Conservation (phyloP, 2,329 filamentous ascomycete genomes). For the Talaromyces sp. region DNA sequence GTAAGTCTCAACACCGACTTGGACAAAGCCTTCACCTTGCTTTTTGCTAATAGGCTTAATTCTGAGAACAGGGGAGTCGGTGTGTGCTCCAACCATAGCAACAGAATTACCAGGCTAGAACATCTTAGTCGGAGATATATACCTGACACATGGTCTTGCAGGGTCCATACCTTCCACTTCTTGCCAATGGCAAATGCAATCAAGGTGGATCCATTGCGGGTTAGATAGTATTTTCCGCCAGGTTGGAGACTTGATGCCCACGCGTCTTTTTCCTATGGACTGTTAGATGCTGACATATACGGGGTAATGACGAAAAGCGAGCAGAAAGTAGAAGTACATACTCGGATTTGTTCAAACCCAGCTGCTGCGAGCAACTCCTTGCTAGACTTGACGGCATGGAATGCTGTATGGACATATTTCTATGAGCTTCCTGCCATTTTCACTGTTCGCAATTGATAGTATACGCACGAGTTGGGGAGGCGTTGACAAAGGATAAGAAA, state of each 20-base stretch:
- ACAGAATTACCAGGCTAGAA: conserved; percentile 72
- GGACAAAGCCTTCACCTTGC: conserved; percentile 76
- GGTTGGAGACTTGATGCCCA: conserved; percentile 76
- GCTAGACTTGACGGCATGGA: conserved; percentile 82
- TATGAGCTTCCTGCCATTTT: conserved; percentile 19
- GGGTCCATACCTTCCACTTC: conserved; percentile 63
- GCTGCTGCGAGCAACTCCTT: conserved; percentile 71
- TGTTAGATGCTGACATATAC: not conserved
- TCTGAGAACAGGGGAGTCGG: conserved; percentile 85
- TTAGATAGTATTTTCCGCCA: conserved; percentile 94
- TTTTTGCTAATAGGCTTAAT: conserved; percentile 95
- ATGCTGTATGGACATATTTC: conserved; percentile 57
- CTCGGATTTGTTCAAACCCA: conserved; percentile 79
- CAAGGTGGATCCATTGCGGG: conserved; percentile 86
- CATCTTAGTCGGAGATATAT: not conserved
- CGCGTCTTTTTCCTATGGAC: conserved; percentile 67
- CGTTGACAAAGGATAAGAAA: conserved; percentile 91
- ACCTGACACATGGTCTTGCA: not conserved
- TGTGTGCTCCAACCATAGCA: conserved; percentile 90
- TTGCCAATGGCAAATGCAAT: conserved; percentile 87
- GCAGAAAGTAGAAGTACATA: conserved; percentile 23
- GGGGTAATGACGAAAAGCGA: not conserved
- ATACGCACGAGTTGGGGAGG: conserved; percentile 78
- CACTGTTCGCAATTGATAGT: conserved; percentile 11
- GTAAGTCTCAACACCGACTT: conserved; percentile 94